Base-by-base conservation (phyloP, 2,329 filamentous ascomycete genomes). In the Lachnellula occidentalis region DNA sequence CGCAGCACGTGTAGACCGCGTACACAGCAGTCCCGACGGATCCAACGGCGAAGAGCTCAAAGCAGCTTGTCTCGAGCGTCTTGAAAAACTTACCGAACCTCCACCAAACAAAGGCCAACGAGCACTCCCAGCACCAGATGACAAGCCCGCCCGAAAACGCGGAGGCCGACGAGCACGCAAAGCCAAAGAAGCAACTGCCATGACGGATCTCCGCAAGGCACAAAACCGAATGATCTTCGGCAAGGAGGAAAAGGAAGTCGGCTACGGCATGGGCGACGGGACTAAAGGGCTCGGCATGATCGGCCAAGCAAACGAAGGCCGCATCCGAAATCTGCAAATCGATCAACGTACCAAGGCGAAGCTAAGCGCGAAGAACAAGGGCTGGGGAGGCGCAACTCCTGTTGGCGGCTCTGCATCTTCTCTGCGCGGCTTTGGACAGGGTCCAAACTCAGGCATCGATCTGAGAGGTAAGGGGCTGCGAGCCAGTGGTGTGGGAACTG, bases 211-310 rank as follows among this genome's bases (percentile, higher is more conserved):
- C 31, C 86, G 92, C 61, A 96, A 97, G 71, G 91, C 91, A 4
- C 94, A 97, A 73, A 99, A 99, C 74, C 83, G 94, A 51, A 87
- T 99, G 82, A 90, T 86, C 0, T 99, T 99, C 67, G 92, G 92
- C 55, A 94, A 95, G 70, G 92, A 97, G 71, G 94, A 99, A 72
- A 86, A 84, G 65, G 94, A 99, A 72, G 86, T 94, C 1, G 92
- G 92, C 34, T 97, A 95, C 69, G 92, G 91, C 36, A 84, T 83
- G 1, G 90, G 91, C 49, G 91, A 96, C 63, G 83, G 83, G 53
- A 95, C 92, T 0, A 85, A 86, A 57, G 94, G 94, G 27, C 76
- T 99, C 70, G 94, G 94, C 53, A 97, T 97, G 94, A 92, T 99
- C 59, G 94, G 94, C 1, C 86, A 90, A 66, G 78, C 84, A 60